Percentiles rank a stretch among this genome's conserved stretches.
Evolutionary conservation across 345 rosid species (phyloP).

Genomic region (Rhizophora mangle): DNA sequence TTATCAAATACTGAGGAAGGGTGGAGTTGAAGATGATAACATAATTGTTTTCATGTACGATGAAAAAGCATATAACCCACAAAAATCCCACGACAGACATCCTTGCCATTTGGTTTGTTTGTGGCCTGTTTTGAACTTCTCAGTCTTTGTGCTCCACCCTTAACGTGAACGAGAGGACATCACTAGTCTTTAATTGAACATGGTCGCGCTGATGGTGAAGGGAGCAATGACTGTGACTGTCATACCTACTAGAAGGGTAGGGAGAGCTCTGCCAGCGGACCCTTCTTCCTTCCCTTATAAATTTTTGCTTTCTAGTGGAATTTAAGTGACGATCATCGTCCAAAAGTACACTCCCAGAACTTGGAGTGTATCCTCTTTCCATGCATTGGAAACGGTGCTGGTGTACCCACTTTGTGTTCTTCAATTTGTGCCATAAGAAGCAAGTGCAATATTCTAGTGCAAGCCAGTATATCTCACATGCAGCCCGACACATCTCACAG

Average conservation of each 20-base stretch:
- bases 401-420: constrained; percentile 39
- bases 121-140: constrained; percentile 25
- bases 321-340: background rate
- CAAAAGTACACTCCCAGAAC: constrained; percentile 22
- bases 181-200: constrained; percentile 34
- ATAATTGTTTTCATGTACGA: constrained; percentile 80
- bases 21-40: constrained; percentile 65
- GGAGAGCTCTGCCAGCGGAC: background rate
- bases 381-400: constrained; percentile 30
- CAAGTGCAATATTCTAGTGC: constrained; percentile 43
- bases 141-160: constrained; percentile 41
- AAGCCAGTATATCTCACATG: constrained; percentile 53
- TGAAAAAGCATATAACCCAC: constrained; percentile 45
- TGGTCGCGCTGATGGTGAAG: constrained; percentile 28
- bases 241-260: background rate
- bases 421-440: constrained; percentile 48
- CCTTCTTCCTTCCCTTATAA: constrained; percentile 19
- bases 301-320: constrained; percentile 26
- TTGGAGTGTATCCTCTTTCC: constrained; percentile 31
- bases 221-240: constrained; percentile 9
- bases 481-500: constrained; percentile 64
- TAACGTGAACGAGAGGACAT: constrained; percentile 31
- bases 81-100: constrained; percentile 7
- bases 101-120: too few species aligned
- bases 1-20: constrained; percentile 48